Evolutionary conservation across 352 stramenopile species (phyloP).

Genomic region (Phytophthora fragariae): DNA sequence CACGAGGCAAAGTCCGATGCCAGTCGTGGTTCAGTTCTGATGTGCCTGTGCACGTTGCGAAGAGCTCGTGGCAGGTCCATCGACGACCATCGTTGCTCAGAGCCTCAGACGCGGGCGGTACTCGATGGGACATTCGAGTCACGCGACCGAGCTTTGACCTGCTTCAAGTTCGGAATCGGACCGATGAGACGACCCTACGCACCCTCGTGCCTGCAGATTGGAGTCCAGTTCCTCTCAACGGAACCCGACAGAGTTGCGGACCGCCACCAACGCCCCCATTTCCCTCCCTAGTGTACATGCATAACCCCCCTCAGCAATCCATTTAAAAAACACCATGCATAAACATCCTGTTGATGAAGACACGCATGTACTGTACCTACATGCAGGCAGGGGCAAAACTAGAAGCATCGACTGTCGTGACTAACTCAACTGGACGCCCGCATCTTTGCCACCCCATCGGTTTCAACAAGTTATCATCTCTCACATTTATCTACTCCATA

Average conservation of each 20-base stretch:
- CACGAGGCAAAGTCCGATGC: background rate
- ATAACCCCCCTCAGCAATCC: background rate
- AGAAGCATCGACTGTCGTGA: background rate
- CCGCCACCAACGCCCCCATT: background rate
- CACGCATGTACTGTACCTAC: too few species aligned
- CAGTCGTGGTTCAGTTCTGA: background rate
- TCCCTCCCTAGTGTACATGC: background rate
- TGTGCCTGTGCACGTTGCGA: background rate
- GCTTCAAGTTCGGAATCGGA: constrained; percentile 10
- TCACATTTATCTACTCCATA: background rate
- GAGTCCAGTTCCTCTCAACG: background rate
- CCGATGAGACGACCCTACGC: background rate
- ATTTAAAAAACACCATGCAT: background rate
- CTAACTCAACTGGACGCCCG: background rate
- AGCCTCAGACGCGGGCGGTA: constrained; percentile 15
- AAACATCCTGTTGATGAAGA: background rate
- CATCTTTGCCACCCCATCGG: background rate
- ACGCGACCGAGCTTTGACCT: constrained; percentile 10
- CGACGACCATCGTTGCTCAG: constrained; percentile 10
- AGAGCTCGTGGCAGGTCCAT: constrained; percentile 10
- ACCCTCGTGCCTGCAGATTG: too few species aligned
- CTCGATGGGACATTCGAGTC: constrained; percentile 17
- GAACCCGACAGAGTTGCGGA: background rate
- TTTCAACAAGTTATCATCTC: background rate
- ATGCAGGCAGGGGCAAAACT: too few species aligned